Conservation (phyloP, 345 rosid species). For the Eutrema heterophyllum region DNA sequence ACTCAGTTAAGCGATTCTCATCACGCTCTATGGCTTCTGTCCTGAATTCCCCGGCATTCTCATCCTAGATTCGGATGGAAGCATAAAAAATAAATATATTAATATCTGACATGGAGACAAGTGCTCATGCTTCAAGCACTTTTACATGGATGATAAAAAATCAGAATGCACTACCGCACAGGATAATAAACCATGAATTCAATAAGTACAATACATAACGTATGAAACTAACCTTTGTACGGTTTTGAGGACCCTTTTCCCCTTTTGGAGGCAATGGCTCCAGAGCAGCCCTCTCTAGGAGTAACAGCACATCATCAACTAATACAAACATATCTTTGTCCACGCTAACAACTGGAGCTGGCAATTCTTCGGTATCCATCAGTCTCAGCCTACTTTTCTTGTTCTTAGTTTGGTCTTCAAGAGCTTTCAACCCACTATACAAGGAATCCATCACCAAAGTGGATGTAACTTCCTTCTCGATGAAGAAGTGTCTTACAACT, state of each 20-base stretch:
- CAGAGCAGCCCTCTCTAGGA: slow-evolving; percentile 74
- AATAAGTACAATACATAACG: neutral
- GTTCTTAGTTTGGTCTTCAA: slow-evolving; percentile 71
- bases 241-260: slow-evolving; percentile 79
- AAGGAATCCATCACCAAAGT: slow-evolving; percentile 99
- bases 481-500: slow-evolving; percentile 83
- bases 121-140: neutral
- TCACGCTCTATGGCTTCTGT: slow-evolving; percentile 74
- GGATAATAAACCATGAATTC: neutral
- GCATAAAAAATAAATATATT: neutral
- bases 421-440: slow-evolving; percentile 93
- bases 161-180: no score
- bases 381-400: slow-evolving; percentile 53
- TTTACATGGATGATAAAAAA: no score
- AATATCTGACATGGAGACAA: neutral
- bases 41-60: slow-evolving; percentile 66
- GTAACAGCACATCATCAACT: slow-evolving; percentile 73
- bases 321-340: slow-evolving; percentile 75
- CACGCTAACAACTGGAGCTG: slow-evolving; percentile 67
- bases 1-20: slow-evolving; percentile 87
- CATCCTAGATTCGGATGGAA: slow-evolving; percentile 51
- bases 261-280: slow-evolving; percentile 86
- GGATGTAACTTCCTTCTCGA: slow-evolving; percentile 91
- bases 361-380: slow-evolving; percentile 57
- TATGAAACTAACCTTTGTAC: slow-evolving; percentile 58